Conservation (phyloP, 2,329 filamentous ascomycete genomes). For the Fusarium sp. region DNA sequence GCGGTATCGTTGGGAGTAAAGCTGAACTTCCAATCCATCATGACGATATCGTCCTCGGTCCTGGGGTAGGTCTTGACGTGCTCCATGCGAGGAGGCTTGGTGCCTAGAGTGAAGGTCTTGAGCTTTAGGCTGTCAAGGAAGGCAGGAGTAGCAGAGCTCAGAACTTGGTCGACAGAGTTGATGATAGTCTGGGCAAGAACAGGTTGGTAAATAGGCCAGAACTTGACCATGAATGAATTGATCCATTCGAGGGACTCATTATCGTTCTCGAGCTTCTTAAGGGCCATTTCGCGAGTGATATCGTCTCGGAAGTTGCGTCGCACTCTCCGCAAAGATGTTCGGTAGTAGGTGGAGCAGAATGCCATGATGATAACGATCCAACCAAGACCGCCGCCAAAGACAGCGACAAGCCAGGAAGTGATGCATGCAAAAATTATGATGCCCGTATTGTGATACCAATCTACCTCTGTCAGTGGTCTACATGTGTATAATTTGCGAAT, state of each 20-base stretch:
- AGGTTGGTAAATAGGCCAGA: slow-evolving; percentile 98
- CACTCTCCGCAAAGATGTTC: slow-evolving; percentile 92
- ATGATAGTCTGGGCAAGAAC: slow-evolving; percentile 93
- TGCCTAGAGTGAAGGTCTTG: slow-evolving; percentile 93
- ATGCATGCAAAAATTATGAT: slow-evolving; percentile 94
- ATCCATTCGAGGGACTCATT: slow-evolving; percentile 98
- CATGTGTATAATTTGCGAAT: not conserved
- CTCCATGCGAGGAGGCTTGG: slow-evolving; percentile 94
- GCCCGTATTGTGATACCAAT: slow-evolving; percentile 99
- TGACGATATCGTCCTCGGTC: slow-evolving; percentile 91
- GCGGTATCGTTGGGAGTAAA: slow-evolving; percentile 96
- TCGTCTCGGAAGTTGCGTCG: slow-evolving; percentile 97
- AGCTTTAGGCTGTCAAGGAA: slow-evolving; percentile 95
- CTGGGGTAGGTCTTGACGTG: slow-evolving; percentile 99
- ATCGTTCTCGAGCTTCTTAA: slow-evolving; percentile 89
- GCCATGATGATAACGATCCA: slow-evolving; percentile 97
- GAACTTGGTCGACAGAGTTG: slow-evolving; percentile 93
- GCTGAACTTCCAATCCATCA: slow-evolving; percentile 99
- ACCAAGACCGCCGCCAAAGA: slow-evolving; percentile 89
- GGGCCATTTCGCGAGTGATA: slow-evolving; percentile 87
- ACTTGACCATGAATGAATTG: slow-evolving; percentile 98
- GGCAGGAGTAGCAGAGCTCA: slow-evolving; percentile 90
- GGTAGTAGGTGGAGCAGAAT: slow-evolving; percentile 92
- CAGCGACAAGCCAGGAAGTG: slow-evolving; percentile 88
- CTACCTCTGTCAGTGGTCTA: slow-evolving; percentile 58